Evolutionary conservation across 805 yeast species (phyloP).

Genomic region (Ogataea ganodermae): DNA sequence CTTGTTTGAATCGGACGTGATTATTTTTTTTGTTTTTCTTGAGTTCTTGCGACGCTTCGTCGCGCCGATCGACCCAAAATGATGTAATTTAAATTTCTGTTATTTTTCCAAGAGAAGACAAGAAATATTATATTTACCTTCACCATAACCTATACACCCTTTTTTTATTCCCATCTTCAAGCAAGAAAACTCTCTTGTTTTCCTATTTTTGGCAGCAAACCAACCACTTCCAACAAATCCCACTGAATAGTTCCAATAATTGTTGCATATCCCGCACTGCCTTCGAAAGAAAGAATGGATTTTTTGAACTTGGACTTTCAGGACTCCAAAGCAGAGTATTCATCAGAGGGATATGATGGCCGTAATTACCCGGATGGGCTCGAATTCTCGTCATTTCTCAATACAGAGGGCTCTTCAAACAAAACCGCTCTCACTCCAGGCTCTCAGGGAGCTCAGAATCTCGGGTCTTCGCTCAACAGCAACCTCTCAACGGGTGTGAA

Average conservation of each 20-base stretch:
- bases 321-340: conserved; percentile 1
- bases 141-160: too few relatives aligned
- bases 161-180: not conserved
- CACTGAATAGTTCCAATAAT: too few relatives aligned
- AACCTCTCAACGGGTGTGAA: conserved; percentile 1
- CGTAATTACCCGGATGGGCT: not conserved
- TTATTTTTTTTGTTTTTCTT: not conserved
- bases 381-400: conserved; percentile 11
- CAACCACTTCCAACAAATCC: not conserved
- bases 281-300: conserved; percentile 18
- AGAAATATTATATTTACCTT: too few relatives aligned
- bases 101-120: not conserved
- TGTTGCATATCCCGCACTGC: too few relatives aligned
- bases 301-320: conserved; percentile 16
- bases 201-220: not conserved
- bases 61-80: conserved; percentile 5
- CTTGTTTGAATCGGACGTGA: not conserved
- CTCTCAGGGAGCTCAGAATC: not conserved
- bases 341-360: not conserved
- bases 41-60: not conserved
- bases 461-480: conserved; percentile 1
- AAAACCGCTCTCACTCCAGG: not conserved
- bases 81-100: too few relatives aligned
- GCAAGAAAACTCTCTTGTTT: too few relatives aligned
- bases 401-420: not conserved